phyloP scores from a whole-genome alignment of 495 filamentous ascomycete genomes.

The Penicillium riverlandense region DNA sequence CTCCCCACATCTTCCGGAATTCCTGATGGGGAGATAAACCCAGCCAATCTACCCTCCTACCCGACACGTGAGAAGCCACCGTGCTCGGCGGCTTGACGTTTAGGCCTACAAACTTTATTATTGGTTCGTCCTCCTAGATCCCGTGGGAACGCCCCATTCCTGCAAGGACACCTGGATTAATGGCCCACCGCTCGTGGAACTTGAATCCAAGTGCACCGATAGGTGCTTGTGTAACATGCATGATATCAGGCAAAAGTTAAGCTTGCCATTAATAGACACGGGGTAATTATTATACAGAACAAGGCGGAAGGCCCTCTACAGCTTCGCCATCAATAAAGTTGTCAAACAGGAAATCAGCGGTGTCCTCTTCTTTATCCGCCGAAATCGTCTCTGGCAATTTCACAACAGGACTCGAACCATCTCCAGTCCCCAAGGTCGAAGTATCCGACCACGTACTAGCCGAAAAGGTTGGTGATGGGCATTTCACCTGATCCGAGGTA shows the following conservation, averaged over 20 bases:
- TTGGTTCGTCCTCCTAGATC: too few species aligned
- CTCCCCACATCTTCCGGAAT: too few species aligned
- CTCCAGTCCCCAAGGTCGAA: not conserved
- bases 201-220: too few species aligned
- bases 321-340: slow-evolving; percentile 9
- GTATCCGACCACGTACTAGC: not conserved
- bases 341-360: slow-evolving; percentile 9
- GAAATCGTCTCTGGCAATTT: too few species aligned
- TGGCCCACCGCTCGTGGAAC: too few species aligned
- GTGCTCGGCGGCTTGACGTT: too few species aligned
- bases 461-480: slow-evolving; percentile 6
- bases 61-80: too few species aligned
- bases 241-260: slow-evolving; percentile 2
- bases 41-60: too few species aligned
- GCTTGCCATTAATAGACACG: not conserved
- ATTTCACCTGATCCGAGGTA: not conserved
- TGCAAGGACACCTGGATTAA: too few species aligned
- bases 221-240: not conserved
- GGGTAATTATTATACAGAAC: not conserved
- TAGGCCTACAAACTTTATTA: too few species aligned
- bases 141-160: too few species aligned
- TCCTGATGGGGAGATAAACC: too few species aligned
- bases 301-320: not conserved
- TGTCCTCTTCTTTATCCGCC: not conserved
- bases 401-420: not conserved